Conservation (phyloP, 257 asterid species). For the Ballota nigra region DNA sequence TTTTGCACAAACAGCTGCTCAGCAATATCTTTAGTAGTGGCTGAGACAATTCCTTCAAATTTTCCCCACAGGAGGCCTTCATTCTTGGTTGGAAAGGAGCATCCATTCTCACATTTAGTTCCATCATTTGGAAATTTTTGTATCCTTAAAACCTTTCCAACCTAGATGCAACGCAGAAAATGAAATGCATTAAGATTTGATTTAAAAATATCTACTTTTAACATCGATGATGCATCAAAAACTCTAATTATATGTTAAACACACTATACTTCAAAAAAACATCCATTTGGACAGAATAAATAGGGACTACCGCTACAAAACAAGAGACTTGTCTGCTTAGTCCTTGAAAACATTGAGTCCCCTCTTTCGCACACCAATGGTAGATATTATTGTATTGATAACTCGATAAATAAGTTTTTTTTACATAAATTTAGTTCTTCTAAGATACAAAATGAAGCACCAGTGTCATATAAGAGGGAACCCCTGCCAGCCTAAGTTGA, state of each 20-base stretch:
- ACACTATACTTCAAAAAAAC: background rate
- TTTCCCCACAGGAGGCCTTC: constrained; percentile 72
- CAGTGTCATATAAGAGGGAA: background rate
- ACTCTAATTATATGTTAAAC: constrained; percentile 4
- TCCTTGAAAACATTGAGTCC: background rate
- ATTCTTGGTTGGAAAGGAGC: constrained; percentile 46
- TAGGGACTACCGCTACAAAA: background rate
- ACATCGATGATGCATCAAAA: constrained; percentile 13
- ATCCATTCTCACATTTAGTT: constrained; percentile 47
- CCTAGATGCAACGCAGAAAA: constrained; percentile 36
- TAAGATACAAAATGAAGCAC: constrained; percentile 4
- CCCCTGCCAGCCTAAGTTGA: constrained; percentile 21
- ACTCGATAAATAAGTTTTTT: background rate
- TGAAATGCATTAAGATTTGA: constrained; percentile 12
- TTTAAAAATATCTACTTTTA: constrained; percentile 12
- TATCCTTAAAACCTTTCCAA: constrained; percentile 81
- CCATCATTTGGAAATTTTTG: constrained; percentile 60
- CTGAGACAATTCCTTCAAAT: constrained; percentile 56
- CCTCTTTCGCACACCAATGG: background rate
- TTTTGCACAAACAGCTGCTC: constrained; percentile 67
- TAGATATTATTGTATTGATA: background rate
- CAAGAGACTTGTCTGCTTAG: background rate
- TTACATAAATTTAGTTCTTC: background rate
- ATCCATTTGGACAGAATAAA: background rate
- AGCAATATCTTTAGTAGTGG: constrained; percentile 69